phyloP scores from a whole-genome alignment of 2,329 filamentous ascomycete species.

The Talaromyces sp. region DNA sequence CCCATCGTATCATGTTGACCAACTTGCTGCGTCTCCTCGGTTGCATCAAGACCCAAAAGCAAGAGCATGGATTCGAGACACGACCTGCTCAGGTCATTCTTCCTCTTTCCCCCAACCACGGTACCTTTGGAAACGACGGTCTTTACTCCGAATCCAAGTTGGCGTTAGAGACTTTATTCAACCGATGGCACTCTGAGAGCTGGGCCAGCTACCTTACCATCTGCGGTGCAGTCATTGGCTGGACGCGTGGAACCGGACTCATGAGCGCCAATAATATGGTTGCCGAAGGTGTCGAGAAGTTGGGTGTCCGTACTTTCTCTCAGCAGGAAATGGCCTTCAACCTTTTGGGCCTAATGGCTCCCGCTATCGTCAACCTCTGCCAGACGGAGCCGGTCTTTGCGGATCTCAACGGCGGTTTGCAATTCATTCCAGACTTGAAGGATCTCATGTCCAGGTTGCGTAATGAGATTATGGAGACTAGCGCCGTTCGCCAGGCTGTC shows the following conservation, averaged over 20 bases:
- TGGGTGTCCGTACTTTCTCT: constrained; percentile 96
- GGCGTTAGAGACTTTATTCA: constrained; percentile 94
- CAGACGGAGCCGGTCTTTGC: constrained; percentile 94
- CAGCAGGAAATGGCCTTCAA: constrained; percentile 99
- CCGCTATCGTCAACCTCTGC: constrained; percentile 89
- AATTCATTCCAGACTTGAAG: constrained; percentile 96
- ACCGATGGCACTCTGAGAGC: constrained; percentile 95
- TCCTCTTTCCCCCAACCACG: constrained; percentile 94
- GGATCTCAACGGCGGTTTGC: constrained; percentile 93
- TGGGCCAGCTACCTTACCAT: constrained; percentile 98
- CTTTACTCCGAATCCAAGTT: constrained; percentile 98
- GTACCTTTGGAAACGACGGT: constrained; percentile 96
- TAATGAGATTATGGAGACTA: constrained; percentile 91
- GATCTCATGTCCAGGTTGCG: constrained; percentile 89
- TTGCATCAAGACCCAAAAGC: constrained; percentile 86
- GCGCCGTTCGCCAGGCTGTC: constrained; percentile 87
- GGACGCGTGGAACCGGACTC: constrained; percentile 96
- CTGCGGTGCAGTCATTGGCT: constrained; percentile 96
- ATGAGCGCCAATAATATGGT: constrained; percentile 99
- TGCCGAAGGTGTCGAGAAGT: constrained; percentile 92
- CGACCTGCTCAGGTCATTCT: constrained; percentile 95
- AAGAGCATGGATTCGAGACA: constrained; percentile 82
- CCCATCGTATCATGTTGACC: constrained; percentile 98
- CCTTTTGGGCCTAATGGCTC: constrained; percentile 90
- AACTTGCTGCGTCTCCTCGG: constrained; percentile 91